A percentile compares a stretch with the other conserved stretches of the same genome.
phyloP scores from a whole-genome alignment of 805 yeast species.

The Cyberlindnera petersonii region DNA sequence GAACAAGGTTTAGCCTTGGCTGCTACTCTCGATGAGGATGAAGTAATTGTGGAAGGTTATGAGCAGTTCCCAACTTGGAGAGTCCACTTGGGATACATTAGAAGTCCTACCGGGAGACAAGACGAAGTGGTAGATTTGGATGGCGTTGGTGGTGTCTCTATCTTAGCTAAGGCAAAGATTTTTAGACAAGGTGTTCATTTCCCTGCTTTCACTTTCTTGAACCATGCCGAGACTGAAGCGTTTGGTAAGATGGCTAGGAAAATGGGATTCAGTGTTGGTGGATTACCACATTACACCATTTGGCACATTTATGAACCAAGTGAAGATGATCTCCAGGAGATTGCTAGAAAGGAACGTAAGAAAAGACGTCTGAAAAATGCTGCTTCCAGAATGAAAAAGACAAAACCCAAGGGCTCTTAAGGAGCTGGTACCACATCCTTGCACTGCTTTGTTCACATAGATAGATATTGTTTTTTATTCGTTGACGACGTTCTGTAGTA shows the following conservation, averaged over 20 bases:
- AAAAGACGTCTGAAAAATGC: constrained; percentile 42
- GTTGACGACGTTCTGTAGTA: too few relatives aligned
- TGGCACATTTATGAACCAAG: constrained; percentile 93
- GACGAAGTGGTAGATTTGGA: constrained; percentile 67
- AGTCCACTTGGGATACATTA: constrained; percentile 71
- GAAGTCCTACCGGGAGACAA: constrained; percentile 57
- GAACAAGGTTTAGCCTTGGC: constrained; percentile 71
- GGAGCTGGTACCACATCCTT: not conserved
- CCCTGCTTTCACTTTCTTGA: constrained; percentile 79
- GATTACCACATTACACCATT: constrained; percentile 82
- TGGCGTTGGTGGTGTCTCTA: constrained; percentile 87
- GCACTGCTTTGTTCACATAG: too few relatives aligned
- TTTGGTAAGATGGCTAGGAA: constrained; percentile 76
- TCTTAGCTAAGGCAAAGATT: constrained; percentile 67
- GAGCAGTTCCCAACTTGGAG: constrained; percentile 86
- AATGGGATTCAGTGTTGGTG: constrained; percentile 82
- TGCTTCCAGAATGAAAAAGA: constrained; percentile 6
- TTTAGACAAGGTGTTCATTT: constrained; percentile 79
- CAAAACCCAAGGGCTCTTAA: not conserved
- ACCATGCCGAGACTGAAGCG: constrained; percentile 87
- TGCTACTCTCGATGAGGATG: constrained; percentile 63
- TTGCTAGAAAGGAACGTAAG: constrained; percentile 64
- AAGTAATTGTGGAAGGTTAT: constrained; percentile 84
- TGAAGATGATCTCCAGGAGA: constrained; percentile 72
- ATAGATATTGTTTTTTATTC: too few relatives aligned